Evolutionary conservation across 2,329 filamentous ascomycete genomes (phyloP).

Genomic region (Xylariomycetidae sp.): DNA sequence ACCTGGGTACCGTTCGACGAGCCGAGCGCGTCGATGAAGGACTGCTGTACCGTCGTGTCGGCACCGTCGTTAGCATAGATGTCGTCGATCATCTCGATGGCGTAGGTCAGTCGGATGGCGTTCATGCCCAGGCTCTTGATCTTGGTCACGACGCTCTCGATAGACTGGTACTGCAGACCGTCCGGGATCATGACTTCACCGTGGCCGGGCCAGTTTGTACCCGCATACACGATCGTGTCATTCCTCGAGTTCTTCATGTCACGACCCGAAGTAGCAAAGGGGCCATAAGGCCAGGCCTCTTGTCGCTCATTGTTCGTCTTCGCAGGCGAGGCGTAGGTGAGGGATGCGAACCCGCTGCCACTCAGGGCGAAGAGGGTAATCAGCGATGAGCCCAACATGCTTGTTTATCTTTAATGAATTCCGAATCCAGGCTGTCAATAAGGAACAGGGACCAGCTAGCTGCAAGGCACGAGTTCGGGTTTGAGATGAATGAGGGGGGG

Average conservation of each 20-base stretch:
- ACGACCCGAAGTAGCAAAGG: slow-evolving; percentile 34
- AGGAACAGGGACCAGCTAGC: too few species aligned
- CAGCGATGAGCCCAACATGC: slow-evolving; percentile 16
- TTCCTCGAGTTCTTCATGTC: slow-evolving; percentile 39
- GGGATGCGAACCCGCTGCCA: slow-evolving; percentile 11
- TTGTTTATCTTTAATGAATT: slow-evolving; percentile 3
- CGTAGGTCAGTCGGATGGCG: slow-evolving; percentile 57
- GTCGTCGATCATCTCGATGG: slow-evolving; percentile 60
- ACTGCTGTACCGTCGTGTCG: slow-evolving; percentile 41
- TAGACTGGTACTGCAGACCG: slow-evolving; percentile 57
- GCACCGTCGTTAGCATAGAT: slow-evolving; percentile 44
- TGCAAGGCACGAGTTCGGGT: background rate
- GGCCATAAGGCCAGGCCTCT: slow-evolving; percentile 24
- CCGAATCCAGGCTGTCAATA: too few species aligned
- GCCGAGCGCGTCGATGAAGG: slow-evolving; percentile 44
- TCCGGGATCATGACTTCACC: slow-evolving; percentile 62
- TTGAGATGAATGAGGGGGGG: too few species aligned
- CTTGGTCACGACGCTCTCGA: slow-evolving; percentile 48
- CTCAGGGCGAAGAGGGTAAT: slow-evolving; percentile 20
- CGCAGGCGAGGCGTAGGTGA: slow-evolving; percentile 16
- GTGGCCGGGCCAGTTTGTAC: slow-evolving; percentile 59
- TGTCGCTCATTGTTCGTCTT: slow-evolving; percentile 10
- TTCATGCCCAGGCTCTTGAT: slow-evolving; percentile 60
- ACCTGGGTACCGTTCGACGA: slow-evolving; percentile 47
- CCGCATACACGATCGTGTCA: slow-evolving; percentile 44